A percentile compares a stretch with the other conserved stretches of the same genome.
phyloP scores from a whole-genome alignment of 805 yeast species.

The Ogataea salicorniae region DNA sequence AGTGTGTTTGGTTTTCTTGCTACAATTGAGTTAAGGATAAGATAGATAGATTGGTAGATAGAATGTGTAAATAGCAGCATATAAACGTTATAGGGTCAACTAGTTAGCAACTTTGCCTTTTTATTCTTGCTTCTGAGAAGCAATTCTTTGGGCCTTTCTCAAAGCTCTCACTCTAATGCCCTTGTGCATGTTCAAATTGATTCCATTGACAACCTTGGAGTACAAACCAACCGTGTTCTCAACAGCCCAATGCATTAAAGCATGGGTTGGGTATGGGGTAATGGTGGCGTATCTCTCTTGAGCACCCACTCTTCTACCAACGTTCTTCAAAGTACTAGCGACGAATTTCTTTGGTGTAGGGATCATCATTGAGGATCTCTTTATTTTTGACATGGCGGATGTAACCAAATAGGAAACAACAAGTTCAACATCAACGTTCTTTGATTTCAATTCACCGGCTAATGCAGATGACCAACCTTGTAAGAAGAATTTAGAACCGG shows the following conservation, averaged over 20 bases:
- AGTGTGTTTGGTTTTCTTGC: too few relatives aligned
- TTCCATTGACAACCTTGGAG: conserved; percentile 58
- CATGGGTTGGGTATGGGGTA: conserved; percentile 95
- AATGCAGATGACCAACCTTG: conserved; percentile 90
- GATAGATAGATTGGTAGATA: too few relatives aligned
- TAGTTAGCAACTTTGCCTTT: too few relatives aligned
- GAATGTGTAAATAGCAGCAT: too few relatives aligned
- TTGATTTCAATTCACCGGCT: conserved; percentile 70
- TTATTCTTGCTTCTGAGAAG: conserved; percentile 14
- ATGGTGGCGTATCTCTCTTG: conserved; percentile 81
- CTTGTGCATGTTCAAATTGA: conserved; percentile 75
- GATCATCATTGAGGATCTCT: conserved; percentile 64
- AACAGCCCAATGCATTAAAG: conserved; percentile 79
- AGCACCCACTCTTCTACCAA: conserved; percentile 88
- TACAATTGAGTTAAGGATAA: too few relatives aligned
- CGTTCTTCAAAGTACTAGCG: conserved; percentile 54
- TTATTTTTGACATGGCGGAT: conserved; percentile 92
- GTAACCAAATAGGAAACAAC: conserved; percentile 86
- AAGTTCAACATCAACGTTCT: conserved; percentile 79
- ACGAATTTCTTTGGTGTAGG: conserved; percentile 85
- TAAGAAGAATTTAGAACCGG: conserved; percentile 93
- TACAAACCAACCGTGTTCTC: conserved; percentile 79
- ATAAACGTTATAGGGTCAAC: too few relatives aligned
- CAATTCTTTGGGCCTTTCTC: conserved; percentile 54
- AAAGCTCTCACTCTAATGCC: conserved; percentile 79